Evolutionary conservation across 768 basidiomycete genomes (phyloP).

Genomic region (Auriculariales sp.): DNA sequence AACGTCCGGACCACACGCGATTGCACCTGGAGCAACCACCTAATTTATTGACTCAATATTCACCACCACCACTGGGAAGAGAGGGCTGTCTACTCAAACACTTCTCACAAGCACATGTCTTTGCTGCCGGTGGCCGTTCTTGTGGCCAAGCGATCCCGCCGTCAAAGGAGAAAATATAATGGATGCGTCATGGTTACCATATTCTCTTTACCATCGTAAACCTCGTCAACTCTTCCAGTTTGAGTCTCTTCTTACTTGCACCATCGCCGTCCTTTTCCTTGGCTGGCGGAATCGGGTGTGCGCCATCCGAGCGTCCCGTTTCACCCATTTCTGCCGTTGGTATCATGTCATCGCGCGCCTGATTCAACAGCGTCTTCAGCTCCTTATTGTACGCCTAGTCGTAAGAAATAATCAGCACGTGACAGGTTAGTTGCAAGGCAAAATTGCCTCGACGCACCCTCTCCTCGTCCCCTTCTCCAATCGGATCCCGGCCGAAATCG

Average conservation of each 20-base stretch:
- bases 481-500: slow-evolving; percentile 78
- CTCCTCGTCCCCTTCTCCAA: slow-evolving; percentile 83
- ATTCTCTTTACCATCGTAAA: slow-evolving; percentile 96
- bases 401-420: neutral
- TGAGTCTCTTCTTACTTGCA: slow-evolving; percentile 41
- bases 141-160: no score
- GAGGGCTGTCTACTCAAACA: no score
- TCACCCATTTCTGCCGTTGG: slow-evolving; percentile 64
- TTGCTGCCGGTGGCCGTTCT: no score
- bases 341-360: slow-evolving; percentile 51
- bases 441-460: slow-evolving; percentile 30
- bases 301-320: no score
- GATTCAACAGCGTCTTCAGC: slow-evolving; percentile 56
- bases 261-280: slow-evolving; percentile 9
- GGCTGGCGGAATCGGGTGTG: no score
- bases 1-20: no score
- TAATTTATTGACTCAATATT: no score
- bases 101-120: no score
- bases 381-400: slow-evolving; percentile 68
- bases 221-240: slow-evolving; percentile 77
- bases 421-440: neutral
- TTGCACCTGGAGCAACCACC: no score
- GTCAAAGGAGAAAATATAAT: slow-evolving; percentile 1
- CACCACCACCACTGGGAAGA: no score
- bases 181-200: slow-evolving; percentile 27